Conservation (phyloP, 306 rosid genomes). For the Castanea mollissima region DNA sequence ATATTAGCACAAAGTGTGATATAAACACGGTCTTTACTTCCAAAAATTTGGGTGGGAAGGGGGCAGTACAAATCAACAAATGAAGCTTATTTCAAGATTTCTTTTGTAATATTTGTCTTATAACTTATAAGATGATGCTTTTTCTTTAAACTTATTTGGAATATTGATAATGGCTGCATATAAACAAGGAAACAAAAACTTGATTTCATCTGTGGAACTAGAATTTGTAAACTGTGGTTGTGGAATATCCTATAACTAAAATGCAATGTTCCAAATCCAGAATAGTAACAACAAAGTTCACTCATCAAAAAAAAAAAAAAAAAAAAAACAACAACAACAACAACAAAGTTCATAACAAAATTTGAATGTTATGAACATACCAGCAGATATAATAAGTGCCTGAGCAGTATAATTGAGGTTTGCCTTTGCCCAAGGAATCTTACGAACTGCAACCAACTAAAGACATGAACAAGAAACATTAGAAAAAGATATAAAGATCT, state of each 20-base stretch:
- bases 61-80: not conserved
- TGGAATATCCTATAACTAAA: not conserved
- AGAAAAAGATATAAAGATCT: not conserved
- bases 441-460: constrained; percentile 77
- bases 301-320: no score
- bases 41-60: not conserved
- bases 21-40: not conserved
- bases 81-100: no score
- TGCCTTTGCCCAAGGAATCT: constrained; percentile 93
- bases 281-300: not conserved
- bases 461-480: constrained; percentile 9
- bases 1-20: not conserved
- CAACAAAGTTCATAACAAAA: constrained; percentile 1
- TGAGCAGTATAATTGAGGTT: constrained; percentile 91
- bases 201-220: not conserved
- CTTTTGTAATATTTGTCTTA: no score
- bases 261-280: not conserved
- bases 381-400: constrained; percentile 89
- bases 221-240: not conserved
- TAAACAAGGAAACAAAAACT: not conserved
- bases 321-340: not conserved
- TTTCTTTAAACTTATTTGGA: not conserved
- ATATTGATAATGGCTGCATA: not conserved
- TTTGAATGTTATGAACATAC: constrained; percentile 34
- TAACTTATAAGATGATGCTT: not conserved